Evolutionary conservation across 2,329 filamentous ascomycete species (phyloP).

Genomic region (Catunica adiposa): DNA sequence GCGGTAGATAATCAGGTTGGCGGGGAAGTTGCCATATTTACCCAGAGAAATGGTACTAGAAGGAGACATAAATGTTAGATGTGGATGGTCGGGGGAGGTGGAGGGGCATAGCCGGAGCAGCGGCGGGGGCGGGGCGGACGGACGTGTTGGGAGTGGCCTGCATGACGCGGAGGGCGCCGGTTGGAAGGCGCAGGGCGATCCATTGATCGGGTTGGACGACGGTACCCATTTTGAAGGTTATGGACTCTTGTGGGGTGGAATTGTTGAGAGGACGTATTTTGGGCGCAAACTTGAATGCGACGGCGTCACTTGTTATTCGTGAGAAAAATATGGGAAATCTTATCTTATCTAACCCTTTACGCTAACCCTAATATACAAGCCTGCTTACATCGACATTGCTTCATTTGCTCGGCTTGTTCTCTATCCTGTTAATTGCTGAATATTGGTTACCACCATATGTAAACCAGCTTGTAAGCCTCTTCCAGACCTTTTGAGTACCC

Average conservation of each 20-base stretch:
- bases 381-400: too few relatives aligned
- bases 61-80: conserved; percentile 2
- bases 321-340: not conserved
- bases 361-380: too few relatives aligned
- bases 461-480: not conserved
- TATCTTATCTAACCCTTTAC: too few relatives aligned
- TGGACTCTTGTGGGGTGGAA: too few relatives aligned
- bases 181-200: conserved; percentile 43
- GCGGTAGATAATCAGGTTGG: conserved; percentile 78
- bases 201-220: conserved; percentile 41
- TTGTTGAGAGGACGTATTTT: not conserved
- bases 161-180: conserved; percentile 39
- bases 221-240: conserved; percentile 23
- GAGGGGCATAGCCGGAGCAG: not conserved
- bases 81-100: conserved; percentile 8
- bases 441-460: not conserved
- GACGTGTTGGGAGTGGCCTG: conserved; percentile 46
- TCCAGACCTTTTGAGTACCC: conserved; percentile 16
- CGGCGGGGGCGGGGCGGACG: conserved; percentile 13
- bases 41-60: conserved; percentile 67
- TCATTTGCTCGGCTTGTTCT: too few relatives aligned
- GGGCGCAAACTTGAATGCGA: too few relatives aligned
- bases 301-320: not conserved
- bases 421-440: too few relatives aligned
- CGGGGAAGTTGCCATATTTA: conserved; percentile 82